Evolutionary conservation across 2,329 filamentous ascomycete species (phyloP), one percentile per base, ranked within the genome.

Genomic region (Colletotrichum trifolii): DNA sequence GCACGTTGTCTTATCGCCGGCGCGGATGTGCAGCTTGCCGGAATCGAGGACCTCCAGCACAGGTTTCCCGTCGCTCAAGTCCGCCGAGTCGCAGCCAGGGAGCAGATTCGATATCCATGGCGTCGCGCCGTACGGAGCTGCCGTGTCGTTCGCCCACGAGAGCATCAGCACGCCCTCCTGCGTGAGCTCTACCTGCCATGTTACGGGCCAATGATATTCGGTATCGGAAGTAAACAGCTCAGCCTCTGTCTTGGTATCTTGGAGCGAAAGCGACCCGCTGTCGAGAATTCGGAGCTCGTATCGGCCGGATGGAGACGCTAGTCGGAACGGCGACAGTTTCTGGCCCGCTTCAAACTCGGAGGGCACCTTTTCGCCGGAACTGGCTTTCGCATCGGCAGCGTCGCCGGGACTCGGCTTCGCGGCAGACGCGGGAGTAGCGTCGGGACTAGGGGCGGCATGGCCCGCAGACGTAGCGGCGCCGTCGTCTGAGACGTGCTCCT

Each of bases 211-310:
- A 35, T 68, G 17, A 40, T 68, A 67, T 38, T 68, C 64, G 39
- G 68, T 69, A 55, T 69, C 66, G 52, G 68, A 69, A 10, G 64
- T 64, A 45, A 69, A 69, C 12, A 68, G 59, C 54, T 69, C 68
- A 47, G 15, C 49, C 2, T 67, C 59, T 17, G 67, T 69, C 36
- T 48, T 64, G 25, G 39, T 54, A 45, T 65, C 60, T 43, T 58
- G 3, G 10, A 69, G 62, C 6, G 68, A 68, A 12, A 69, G 63
- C 13, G 67, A 61, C 6, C 68, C 68, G 55, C 66, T 68, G 5
- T 65, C 58, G 45, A 67, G 55, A 1, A 69, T 64, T 8, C 17
- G 53, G 25, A 69, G 59, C 25, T 54, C 48, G 50, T 61, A 69
- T 33, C 66, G 67, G 4, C 66, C 53, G 15, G 59, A 64, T 1